Evolutionary conservation across 305 asterid species (phyloP).

Genomic region (Fraxinus albicans): DNA sequence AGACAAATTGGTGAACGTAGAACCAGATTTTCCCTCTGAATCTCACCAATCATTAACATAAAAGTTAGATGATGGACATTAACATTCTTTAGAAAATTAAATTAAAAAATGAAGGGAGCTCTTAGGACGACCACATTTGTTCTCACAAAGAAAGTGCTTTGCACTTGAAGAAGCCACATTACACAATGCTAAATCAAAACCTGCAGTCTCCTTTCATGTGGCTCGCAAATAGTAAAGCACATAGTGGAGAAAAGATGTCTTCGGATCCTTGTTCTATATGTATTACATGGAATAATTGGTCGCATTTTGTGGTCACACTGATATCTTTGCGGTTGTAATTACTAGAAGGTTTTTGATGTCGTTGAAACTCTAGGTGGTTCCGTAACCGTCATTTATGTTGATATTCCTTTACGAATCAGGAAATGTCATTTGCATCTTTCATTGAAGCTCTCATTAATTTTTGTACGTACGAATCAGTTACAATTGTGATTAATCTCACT

Average conservation of each 20-base stretch:
- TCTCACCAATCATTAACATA: not conserved
- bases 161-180: not conserved
- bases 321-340: not conserved
- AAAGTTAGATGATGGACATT: not conserved
- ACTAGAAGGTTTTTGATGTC: not conserved
- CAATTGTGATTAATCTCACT: slow-evolving; percentile 15
- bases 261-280: not conserved
- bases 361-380: not conserved
- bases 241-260: not conserved
- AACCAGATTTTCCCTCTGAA: not conserved
- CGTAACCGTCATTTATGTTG: not conserved
- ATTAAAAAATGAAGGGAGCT: not conserved
- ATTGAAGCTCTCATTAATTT: not conserved
- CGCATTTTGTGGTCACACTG: not conserved
- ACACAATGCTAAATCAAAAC: not conserved
- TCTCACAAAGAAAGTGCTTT: not conserved
- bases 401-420: not conserved
- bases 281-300: not conserved
- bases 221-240: not conserved
- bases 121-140: not conserved
- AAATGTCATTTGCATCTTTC: not conserved
- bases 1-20: not conserved
- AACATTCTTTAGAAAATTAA: not conserved
- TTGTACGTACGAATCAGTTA: not conserved
- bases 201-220: not conserved